These are phyloP conservation scores for Debaryomyces fabryi DNA, from an alignment of 1,139 yeast genomes.

Conservation along the genomic window DNA sequence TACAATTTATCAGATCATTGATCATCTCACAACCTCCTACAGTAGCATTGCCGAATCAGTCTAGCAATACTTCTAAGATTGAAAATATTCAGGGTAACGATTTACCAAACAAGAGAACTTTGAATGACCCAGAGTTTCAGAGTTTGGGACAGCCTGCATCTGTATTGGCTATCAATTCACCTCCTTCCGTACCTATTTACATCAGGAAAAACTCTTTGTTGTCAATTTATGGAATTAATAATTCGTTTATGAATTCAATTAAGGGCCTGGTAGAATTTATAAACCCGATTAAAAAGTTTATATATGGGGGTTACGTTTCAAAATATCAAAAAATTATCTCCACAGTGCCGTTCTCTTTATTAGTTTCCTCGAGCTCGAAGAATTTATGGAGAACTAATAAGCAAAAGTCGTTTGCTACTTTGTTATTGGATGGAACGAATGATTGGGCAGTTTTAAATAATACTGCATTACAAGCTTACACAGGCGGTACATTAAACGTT, in stretches of 20 bases:
- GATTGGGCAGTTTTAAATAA: constrained; percentile 64
- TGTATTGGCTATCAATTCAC: constrained; percentile 47
- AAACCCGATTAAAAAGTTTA: constrained; percentile 40
- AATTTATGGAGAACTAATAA: constrained; percentile 20
- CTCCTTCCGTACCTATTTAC: constrained; percentile 59
- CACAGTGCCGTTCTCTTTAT: constrained; percentile 49
- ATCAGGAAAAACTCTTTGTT: constrained; percentile 52
- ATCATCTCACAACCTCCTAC: constrained; percentile 9
- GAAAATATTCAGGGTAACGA: constrained; percentile 24
- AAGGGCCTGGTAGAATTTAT: constrained; percentile 33
- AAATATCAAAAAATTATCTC: constrained; percentile 50
- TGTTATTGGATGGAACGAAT: constrained; percentile 55
- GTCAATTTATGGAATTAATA: constrained; percentile 44
- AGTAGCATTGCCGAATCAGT: neutral
- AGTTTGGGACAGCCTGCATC: constrained; percentile 50
- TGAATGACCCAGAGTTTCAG: constrained; percentile 32
- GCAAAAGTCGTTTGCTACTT: constrained; percentile 40
- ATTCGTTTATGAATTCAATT: constrained; percentile 23
- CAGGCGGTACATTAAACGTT: constrained; percentile 52
- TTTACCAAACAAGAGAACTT: constrained; percentile 18
- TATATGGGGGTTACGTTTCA: constrained; percentile 45
- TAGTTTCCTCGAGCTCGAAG: constrained; percentile 32
- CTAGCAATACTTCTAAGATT: constrained; percentile 7
- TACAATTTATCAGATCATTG: constrained; percentile 9
- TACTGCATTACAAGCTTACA: constrained; percentile 50